Base-by-base conservation (phyloP, 768 basidiomycete genomes). In the Chalciporus pseudorubinellus region DNA sequence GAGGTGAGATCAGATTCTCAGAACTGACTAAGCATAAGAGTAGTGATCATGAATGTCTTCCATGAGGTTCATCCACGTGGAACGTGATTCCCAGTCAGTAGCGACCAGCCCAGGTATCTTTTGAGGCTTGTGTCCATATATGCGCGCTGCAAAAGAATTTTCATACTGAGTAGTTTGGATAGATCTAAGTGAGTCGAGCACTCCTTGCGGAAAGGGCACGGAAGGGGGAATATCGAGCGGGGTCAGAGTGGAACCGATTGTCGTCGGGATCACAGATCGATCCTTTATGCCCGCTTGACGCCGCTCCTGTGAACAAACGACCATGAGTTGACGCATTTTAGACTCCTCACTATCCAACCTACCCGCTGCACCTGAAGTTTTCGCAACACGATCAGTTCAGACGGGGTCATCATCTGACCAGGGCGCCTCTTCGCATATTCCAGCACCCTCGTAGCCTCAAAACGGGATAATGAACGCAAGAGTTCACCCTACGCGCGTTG, bases 41-140 rank as follows among this genome's bases (percentile, higher is more conserved):
- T 83, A 78, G 69, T 92, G 89, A 3, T 79, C 80, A 44, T 78
- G 74, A 38, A 92, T 76, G 56, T 92, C 89, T 28, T 68, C 63
- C 85, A 91, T 87, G 39, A 92, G 76, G 33, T 76, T 69, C 77
- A 84, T 84, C 90, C 90, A 92, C 0, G 86, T 82, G 4, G 87
- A 68, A 36, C 70, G 71, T 4, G 79, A 82, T 63, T 87, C 83
- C 88, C 87, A 91, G 65, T 91, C 88, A 21, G 83, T 72, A 10
- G 81, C 76, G 36, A 90, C 74, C 24, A 78, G 60, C 31, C 72
- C 68, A 11, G 59, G 59, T 13, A 56, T 49, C 44, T 55, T 69
- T n/a, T 47, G 58, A 21, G 55, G 48, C 3, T 38, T 56, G 31
- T 59, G 51, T 19, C 84, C 85, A 43, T 76, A 72, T 12, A 89